A percentile compares a stretch with the other conserved stretches of the same genome.
These are phyloP conservation scores for Ophiosphaerella narmari DNA, from an alignment of 2,329 filamentous ascomycete species.

Conservation along the genomic window DNA sequence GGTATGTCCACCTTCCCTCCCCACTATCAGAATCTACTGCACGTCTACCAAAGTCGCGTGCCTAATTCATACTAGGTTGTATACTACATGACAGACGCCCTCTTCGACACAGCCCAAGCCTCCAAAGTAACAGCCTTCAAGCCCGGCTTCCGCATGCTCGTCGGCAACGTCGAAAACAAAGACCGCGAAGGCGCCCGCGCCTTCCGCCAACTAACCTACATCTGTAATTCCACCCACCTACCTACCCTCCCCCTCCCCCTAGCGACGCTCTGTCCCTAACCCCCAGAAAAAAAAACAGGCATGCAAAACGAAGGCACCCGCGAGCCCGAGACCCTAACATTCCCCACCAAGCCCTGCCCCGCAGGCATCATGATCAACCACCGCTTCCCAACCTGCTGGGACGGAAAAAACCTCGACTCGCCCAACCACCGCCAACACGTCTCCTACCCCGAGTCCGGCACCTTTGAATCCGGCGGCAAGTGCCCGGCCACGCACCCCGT, in stretches of 20 bases:
- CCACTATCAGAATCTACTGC: not conserved
- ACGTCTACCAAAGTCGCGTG: not conserved
- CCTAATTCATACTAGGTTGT: constrained; percentile 38
- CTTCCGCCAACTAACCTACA: constrained; percentile 34
- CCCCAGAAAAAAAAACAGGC: not conserved
- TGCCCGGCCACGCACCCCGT: constrained; percentile 36
- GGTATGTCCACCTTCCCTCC: constrained; percentile 10
- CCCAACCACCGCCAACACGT: constrained; percentile 34
- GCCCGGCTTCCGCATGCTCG: constrained; percentile 52
- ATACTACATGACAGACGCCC: constrained; percentile 52
- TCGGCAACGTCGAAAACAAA: constrained; percentile 43
- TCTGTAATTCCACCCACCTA: constrained; percentile 7
- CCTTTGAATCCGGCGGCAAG: constrained; percentile 36
- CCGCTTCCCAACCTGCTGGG: constrained; percentile 36
- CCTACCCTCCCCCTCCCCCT: no score
- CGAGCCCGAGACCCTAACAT: constrained; percentile 28
- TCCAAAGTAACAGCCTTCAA: constrained; percentile 51
- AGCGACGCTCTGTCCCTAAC: no score
- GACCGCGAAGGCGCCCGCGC: constrained; percentile 26
- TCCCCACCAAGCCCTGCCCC: constrained; percentile 30
- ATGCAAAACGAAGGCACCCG: constrained; percentile 36
- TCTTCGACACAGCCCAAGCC: constrained; percentile 36
- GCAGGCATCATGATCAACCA: constrained; percentile 35
- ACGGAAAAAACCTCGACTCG: constrained; percentile 32
- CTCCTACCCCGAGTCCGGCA: constrained; percentile 31